Conservation (phyloP, 192 early-diverging fungal species). For the Globomyces pollinis-pini region DNA sequence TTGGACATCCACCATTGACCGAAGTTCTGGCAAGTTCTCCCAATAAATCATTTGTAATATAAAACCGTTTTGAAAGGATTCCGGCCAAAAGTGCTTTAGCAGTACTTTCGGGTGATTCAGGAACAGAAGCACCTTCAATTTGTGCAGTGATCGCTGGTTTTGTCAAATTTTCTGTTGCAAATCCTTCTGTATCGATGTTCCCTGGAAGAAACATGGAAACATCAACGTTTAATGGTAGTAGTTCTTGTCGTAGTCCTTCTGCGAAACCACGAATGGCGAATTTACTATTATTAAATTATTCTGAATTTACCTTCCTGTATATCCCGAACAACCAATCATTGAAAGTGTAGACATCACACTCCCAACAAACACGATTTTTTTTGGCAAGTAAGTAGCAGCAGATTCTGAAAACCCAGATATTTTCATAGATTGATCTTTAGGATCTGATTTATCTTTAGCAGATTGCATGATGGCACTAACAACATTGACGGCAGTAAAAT, state of each 20-base stretch:
- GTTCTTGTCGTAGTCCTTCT: slow-evolving; percentile 32
- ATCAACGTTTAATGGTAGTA: slow-evolving; percentile 21
- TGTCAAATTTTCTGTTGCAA: slow-evolving; percentile 32
- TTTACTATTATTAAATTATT: slow-evolving; percentile 22
- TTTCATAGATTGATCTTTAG: not conserved
- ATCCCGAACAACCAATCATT: slow-evolving; percentile 34
- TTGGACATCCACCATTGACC: slow-evolving; percentile 4
- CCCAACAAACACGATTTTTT: slow-evolving; percentile 35
- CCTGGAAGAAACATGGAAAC: slow-evolving; percentile 20
- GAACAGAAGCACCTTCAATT: slow-evolving; percentile 30
- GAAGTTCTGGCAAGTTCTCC: slow-evolving; percentile 24
- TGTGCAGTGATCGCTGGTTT: slow-evolving; percentile 36
- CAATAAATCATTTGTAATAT: slow-evolving; percentile 30
- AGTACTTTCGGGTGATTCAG: slow-evolving; percentile 24
- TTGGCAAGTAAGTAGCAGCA: slow-evolving; percentile 13
- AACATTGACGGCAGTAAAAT: slow-evolving; percentile 29
- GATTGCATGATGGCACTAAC: slow-evolving; percentile 23
- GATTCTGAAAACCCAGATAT: slow-evolving; percentile 19
- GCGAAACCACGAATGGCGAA: slow-evolving; percentile 33
- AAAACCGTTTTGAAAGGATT: slow-evolving; percentile 24
- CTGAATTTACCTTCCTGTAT: slow-evolving; percentile 12
- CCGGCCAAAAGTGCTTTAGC: slow-evolving; percentile 28
- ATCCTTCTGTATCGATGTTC: slow-evolving; percentile 44
- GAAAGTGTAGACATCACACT: slow-evolving; percentile 22
- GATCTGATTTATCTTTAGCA: slow-evolving; percentile 11